Base-by-base conservation (phyloP, 129 eudicot genomes). In the Flaveria brownii region DNA sequence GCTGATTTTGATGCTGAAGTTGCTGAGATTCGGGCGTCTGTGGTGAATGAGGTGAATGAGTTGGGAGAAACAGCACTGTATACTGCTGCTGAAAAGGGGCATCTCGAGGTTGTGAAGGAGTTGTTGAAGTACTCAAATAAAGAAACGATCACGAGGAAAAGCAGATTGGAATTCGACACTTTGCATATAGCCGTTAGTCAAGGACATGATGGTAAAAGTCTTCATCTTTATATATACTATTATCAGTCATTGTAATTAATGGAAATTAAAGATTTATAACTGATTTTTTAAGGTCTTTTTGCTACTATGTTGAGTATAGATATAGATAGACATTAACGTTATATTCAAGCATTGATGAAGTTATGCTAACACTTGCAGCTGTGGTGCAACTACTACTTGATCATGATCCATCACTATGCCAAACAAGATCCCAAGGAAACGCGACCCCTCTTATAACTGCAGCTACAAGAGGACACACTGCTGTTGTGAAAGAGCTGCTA, bases 391-490 rank as follows among this genome's bases (percentile, higher is more conserved):
- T 90, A 73, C 89, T 90, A 33, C 90, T 90, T 60, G 85, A 88
- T 65, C 91, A 88, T 61, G 89, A 87, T 62, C 86, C 91, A 30
- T 84, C 82, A 20, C 84, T 90, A 50, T 84, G 88, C 76, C 90
- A 87, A 77, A 88, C 96, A 5, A 72, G 85, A 30, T 86, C 88
- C 49, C 87, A 81, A 70, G 80, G 88, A 56, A 86, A 88, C 72
- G 91, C 93, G 4, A 90, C 93, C 36, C 93, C 93, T 42, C 88
- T 90, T 25, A 84, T 86, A 75, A 77, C 96, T 56, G 93, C 96
- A 55, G 93, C 93, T 73, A 81, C 87, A 17, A 82, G 86, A 78
- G 96, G 96, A 45, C 96, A 90, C 74, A 86, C 87, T n/a, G 83
- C 86, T 26, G 86, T 88, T 10, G 96, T 90, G 62, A 83, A 78